These are phyloP conservation scores for Mycena leptocephala DNA, from an alignment of 768 basidiomycete species.

Conservation along the genomic window DNA sequence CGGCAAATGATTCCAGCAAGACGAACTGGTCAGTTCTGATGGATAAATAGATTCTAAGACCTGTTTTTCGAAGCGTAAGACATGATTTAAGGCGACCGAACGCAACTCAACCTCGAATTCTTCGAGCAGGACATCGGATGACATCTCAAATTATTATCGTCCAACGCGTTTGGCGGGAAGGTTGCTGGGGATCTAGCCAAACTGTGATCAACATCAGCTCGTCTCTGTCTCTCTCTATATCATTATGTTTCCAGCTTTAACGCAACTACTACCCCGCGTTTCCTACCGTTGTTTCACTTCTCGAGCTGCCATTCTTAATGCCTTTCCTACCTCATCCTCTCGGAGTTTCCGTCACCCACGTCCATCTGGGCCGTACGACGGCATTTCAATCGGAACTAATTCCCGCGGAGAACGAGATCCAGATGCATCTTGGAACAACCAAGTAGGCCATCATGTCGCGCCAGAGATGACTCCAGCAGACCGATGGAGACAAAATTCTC, in stretches of 20 bases:
- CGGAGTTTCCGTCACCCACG: background rate
- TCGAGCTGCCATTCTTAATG: background rate
- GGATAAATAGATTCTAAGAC: conserved; percentile 91
- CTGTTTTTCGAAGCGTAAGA: conserved; percentile 20
- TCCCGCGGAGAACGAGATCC: background rate
- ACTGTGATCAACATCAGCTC: conserved; percentile 1
- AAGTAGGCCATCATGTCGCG: background rate
- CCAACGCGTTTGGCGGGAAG: too few relatives aligned
- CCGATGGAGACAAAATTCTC: conserved; percentile 57
- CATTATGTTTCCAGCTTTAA: conserved; percentile 15
- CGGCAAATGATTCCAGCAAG: conserved; percentile 47
- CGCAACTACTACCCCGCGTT: conserved; percentile 6
- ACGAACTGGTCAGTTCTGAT: conserved; percentile 93
- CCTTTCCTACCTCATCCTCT: background rate
- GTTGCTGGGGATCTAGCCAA: conserved; percentile 26
- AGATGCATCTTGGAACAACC: background rate
- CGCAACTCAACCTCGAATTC: conserved; percentile 85
- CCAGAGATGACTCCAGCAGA: conserved; percentile 51
- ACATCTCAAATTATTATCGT: conserved; percentile 71
- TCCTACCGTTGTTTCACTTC: conserved; percentile 13
- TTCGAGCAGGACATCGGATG: conserved; percentile 81
- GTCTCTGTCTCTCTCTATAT: too few relatives aligned
- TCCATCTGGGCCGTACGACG: background rate
- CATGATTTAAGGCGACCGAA: conserved; percentile 14
- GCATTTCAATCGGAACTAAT: background rate